phyloP scores from a whole-genome alignment of 495 filamentous ascomycete genomes.

The Penicillium samsonianum region DNA sequence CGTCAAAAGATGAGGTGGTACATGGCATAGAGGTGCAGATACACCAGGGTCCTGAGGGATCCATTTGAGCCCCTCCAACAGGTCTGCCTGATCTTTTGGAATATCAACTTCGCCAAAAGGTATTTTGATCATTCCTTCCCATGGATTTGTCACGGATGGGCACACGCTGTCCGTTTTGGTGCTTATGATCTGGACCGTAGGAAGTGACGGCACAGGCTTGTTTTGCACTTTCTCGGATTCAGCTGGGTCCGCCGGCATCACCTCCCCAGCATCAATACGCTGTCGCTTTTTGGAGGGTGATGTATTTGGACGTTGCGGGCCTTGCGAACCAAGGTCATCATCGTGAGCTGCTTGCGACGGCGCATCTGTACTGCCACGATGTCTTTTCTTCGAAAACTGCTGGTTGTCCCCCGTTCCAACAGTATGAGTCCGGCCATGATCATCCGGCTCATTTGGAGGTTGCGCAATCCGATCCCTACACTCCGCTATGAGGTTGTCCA shows the following conservation, averaged over 20 bases:
- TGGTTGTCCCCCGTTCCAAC: background rate
- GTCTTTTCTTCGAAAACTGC: slow-evolving; percentile 16
- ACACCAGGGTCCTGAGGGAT: slow-evolving; percentile 37
- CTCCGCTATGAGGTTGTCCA: background rate
- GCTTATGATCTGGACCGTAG: background rate
- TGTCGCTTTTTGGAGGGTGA: slow-evolving; percentile 20
- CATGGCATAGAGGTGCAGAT: slow-evolving; percentile 31
- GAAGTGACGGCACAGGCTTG: background rate
- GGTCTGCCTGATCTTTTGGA: slow-evolving; percentile 57
- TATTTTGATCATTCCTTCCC: slow-evolving; percentile 45
- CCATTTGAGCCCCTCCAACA: slow-evolving; percentile 56
- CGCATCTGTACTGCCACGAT: slow-evolving; percentile 12
- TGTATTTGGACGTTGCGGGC: background rate
- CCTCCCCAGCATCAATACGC: slow-evolving; percentile 9
- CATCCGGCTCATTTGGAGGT: background rate
- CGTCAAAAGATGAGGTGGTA: slow-evolving; percentile 36
- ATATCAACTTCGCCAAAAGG: slow-evolving; percentile 52
- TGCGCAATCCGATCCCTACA: background rate
- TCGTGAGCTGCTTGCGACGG: background rate
- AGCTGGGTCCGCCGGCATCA: background rate
- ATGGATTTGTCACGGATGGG: slow-evolving; percentile 22
- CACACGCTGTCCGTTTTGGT: background rate
- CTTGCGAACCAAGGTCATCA: background rate
- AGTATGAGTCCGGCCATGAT: background rate
- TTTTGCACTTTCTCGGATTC: background rate